Evolutionary conservation across 345 rosid species (phyloP).

Genomic region (Aurinia saxatilis): DNA sequence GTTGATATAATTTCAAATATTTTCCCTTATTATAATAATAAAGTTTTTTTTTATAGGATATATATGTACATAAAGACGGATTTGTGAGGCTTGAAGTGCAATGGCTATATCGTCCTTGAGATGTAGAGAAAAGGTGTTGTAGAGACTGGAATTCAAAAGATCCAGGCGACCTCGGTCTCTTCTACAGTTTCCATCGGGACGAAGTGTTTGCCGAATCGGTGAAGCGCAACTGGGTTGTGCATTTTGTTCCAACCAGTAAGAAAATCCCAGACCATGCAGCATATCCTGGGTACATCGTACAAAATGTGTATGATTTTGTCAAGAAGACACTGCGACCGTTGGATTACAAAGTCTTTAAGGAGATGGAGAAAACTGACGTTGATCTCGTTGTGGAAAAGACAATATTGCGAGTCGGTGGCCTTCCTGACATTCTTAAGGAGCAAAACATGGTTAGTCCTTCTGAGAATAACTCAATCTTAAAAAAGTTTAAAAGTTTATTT

Average conservation of each 20-base stretch:
- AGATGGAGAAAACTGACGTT: constrained; percentile 42
- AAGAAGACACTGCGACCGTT: constrained; percentile 40
- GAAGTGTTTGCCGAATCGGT: too few relatives aligned
- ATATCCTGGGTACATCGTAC: constrained; percentile 76
- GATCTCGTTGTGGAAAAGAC: constrained; percentile 52
- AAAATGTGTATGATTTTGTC: constrained; percentile 47
- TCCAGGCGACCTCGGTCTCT: too few relatives aligned
- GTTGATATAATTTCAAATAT: neutral
- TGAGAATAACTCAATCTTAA: constrained; percentile 34
- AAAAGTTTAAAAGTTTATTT: neutral
- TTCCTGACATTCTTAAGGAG: constrained; percentile 14
- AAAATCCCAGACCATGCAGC: constrained; percentile 52
- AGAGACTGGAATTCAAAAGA: too few relatives aligned
- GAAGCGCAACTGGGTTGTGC: too few relatives aligned
- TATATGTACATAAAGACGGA: constrained; percentile 44
- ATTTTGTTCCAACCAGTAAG: constrained; percentile 70
- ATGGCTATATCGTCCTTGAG: constrained; percentile 94
- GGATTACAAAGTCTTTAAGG: constrained; percentile 36
- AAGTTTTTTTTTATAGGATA: constrained; percentile 40
- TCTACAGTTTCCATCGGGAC: too few relatives aligned
- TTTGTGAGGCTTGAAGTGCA: constrained; percentile 74
- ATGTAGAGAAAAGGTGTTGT: constrained; percentile 60
- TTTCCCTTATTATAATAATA: neutral
- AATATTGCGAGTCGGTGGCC: too few relatives aligned
- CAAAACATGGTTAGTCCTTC: constrained; percentile 30